Evolutionary conservation across 2,329 filamentous ascomycete species (phyloP), one percentile per base, ranked within the genome.

Genomic region (Aotearoamyces nothofagi): DNA sequence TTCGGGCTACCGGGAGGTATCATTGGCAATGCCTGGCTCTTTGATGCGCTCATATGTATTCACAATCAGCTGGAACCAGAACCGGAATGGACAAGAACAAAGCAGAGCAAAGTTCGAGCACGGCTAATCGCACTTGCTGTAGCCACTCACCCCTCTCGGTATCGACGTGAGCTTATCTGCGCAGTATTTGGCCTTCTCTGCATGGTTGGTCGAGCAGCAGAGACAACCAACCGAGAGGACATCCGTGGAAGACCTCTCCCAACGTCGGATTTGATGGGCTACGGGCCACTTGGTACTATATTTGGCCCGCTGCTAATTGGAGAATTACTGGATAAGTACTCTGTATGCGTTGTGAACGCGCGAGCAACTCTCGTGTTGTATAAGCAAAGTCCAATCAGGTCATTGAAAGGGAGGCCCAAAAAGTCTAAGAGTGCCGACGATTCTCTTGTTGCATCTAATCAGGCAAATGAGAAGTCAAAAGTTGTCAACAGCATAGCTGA

Each of bases 81-180:
- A 24, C 57, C 61, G 0, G 67, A 72, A 34, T 50, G 60, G 28
- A 58, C 57, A 26, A 52, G 56, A 31, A 66, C 64, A 1, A 69
- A 66, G 38, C 58, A 67, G 34, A 64, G 54, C 19, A 68, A 63
- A 37, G 50, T 73, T 9, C 61, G 66, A n/a, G 70, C 71, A 5
- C 59, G 69, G n/a, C 56, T 79, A 3, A 73, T 78, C 36, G 72
- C 73, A 2, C 51, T 78, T 17, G 70, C 70, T 5, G 60, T 79
- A 23, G 59, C 60, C 1, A 66, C 66, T 0, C 51, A 76, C n/a
- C 55, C 57, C 31, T 76, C 70, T 1, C 61, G 61, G 30, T 69
- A 67, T 34, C 62, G 69, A 23, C 58, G 72, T 14, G 69, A 77
- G 26, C 52, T 79, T 3, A 71, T 79, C 24, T 77, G 68, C 36